These are phyloP conservation scores for Tolypocladium nubicola DNA, from an alignment of 2,329 filamentous ascomycete genomes.

Conservation along the genomic window DNA sequence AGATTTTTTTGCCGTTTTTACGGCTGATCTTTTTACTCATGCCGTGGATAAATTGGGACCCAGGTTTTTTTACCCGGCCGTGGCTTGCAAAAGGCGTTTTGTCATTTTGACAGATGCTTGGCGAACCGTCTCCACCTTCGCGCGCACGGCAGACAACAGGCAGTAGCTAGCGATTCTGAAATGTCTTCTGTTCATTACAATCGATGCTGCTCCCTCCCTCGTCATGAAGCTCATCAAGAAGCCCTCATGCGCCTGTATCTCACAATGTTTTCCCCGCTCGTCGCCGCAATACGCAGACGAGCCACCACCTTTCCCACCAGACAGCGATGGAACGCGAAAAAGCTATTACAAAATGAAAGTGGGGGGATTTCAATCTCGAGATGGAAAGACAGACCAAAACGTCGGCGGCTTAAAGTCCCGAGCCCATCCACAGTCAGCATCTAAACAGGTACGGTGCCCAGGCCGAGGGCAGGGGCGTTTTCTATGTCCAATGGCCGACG, in stretches of 20 bases:
- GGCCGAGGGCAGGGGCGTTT: background rate
- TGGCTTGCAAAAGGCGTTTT: background rate
- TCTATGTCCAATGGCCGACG: background rate
- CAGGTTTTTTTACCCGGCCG: background rate
- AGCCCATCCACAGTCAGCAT: background rate
- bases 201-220: slow-evolving; percentile 1
- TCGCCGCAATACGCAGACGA: background rate
- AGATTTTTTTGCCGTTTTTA: background rate
- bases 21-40: background rate
- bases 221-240: background rate
- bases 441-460: background rate
- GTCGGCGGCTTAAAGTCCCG: slow-evolving; percentile 1
- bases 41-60: background rate
- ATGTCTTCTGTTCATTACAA: slow-evolving; percentile 4
- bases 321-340: background rate
- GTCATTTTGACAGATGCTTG: background rate
- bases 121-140: background rate
- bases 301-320: background rate
- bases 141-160: background rate
- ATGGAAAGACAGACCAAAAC: background rate
- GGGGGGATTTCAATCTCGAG: slow-evolving; percentile 1
- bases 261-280: background rate
- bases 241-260: background rate
- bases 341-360: background rate
- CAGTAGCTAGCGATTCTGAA: background rate